A percentile compares a stretch with the other conserved stretches of the same genome.
Conservation (phyloP, 805 yeast species). For the Brettanomyces bruxellensis region DNA sequence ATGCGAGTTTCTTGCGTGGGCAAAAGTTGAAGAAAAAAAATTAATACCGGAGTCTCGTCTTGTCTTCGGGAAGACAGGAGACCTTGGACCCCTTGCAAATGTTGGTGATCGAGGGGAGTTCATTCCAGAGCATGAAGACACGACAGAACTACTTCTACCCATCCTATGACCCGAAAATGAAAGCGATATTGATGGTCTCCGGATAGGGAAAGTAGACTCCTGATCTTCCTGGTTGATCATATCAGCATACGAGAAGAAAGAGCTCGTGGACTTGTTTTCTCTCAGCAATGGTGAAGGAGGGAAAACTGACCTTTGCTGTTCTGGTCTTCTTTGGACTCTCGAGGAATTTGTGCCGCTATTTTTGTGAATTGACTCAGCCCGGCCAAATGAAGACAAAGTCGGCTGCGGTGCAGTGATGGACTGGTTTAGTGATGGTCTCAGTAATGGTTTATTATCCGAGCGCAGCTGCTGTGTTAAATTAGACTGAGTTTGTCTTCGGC, state of each 20-base stretch:
- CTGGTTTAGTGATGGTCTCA: constrained; percentile 7
- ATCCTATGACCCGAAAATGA: constrained; percentile 27
- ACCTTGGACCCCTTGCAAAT: constrained; percentile 10
- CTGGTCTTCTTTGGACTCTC: neutral
- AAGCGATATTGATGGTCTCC: constrained; percentile 51
- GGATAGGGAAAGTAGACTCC: constrained; percentile 28
- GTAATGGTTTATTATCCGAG: neutral
- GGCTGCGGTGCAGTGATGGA: constrained; percentile 4
- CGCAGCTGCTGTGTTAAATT: constrained; percentile 20
- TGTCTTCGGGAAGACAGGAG: constrained; percentile 4
- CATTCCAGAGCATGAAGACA: constrained; percentile 8
- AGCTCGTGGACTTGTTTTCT: constrained; percentile 27
- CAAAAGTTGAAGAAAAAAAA: neutral
- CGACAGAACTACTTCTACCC: constrained; percentile 20
- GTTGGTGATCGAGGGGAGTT: constrained; percentile 9
- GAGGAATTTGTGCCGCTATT: neutral
- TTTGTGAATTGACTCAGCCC: neutral
- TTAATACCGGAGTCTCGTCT: neutral
- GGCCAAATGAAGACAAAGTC: constrained; percentile 2
- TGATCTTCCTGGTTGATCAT: constrained; percentile 61
- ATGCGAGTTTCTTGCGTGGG: neutral
- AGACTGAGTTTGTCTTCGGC: constrained; percentile 15
- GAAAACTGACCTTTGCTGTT: constrained; percentile 3
- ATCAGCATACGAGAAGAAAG: constrained; percentile 74
- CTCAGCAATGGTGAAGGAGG: constrained; percentile 27